Evolutionary conservation across 208 protist species (phyloP).

Genomic region (Trypanosoma theileri): DNA sequence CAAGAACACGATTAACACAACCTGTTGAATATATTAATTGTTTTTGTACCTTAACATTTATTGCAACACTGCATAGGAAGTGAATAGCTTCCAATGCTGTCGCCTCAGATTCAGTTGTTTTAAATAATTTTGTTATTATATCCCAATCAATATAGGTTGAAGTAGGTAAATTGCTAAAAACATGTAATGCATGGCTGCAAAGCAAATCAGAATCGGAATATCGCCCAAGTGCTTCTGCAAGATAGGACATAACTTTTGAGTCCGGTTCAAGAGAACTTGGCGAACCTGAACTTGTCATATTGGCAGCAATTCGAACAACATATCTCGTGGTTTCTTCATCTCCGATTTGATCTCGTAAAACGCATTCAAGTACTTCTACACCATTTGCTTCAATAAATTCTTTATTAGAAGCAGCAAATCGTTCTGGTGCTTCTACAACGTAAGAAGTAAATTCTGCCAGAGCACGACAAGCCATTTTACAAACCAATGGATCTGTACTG

Average conservation of each 20-base stretch:
- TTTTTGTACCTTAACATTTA: conserved; percentile 86
- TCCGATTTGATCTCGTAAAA: conserved; percentile 64
- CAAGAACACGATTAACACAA: conserved; percentile 74
- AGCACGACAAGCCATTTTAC: conserved; percentile 48
- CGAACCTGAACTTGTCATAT: conserved; percentile 70
- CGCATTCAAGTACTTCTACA: conserved; percentile 57
- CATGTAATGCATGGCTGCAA: conserved; percentile 72
- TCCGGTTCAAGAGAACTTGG: conserved; percentile 49
- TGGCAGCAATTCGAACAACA: conserved; percentile 68
- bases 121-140: conserved; percentile 60
- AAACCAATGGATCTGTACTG: conserved; percentile 48
- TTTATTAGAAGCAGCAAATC: conserved; percentile 56
- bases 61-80: conserved; percentile 79
- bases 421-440: conserved; percentile 69
- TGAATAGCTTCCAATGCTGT: conserved; percentile 71
- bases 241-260: conserved; percentile 58
- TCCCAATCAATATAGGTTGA: conserved; percentile 80
- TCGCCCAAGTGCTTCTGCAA: conserved; percentile 62
- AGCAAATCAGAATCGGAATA: conserved; percentile 68
- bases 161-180: conserved; percentile 80
- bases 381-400: conserved; percentile 79
- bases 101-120: conserved; percentile 63
- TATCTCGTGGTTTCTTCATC: conserved; percentile 76
- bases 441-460: conserved; percentile 89
- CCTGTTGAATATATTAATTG: conserved; percentile 71